Evolutionary conservation across 2,329 filamentous ascomycete genomes (phyloP).

Genomic region (Sclerotinia sclerotiorum): DNA sequence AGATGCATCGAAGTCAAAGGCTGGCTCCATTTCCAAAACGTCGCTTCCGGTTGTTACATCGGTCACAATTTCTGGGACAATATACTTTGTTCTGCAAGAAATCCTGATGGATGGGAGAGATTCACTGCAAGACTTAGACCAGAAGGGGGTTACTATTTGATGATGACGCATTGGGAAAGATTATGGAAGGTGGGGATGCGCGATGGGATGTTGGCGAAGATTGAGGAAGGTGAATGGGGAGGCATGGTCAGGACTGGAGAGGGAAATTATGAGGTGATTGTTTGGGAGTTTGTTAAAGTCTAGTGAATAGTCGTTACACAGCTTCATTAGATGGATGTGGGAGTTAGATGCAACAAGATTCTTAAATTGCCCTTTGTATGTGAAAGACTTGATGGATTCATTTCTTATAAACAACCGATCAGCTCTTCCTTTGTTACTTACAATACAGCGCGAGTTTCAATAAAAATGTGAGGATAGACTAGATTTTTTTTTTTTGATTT

Average conservation of each 20-base stretch:
- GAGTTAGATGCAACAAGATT: not conserved
- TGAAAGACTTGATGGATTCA: not conserved
- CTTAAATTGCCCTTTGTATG: not conserved
- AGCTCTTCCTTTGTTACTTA: too few species aligned
- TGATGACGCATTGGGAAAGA: not conserved
- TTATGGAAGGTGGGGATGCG: not conserved
- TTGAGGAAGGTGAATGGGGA: not conserved
- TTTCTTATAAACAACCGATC: not conserved
- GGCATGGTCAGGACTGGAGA: not conserved
- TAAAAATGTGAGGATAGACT: too few species aligned
- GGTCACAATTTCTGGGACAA: not conserved
- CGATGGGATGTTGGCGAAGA: not conserved
- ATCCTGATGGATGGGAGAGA: not conserved
- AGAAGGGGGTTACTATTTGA: not conserved
- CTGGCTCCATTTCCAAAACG: slow-evolving; percentile 18
- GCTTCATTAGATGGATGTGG: not conserved
- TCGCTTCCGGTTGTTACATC: slow-evolving; percentile 6
- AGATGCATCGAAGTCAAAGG: slow-evolving; percentile 5
- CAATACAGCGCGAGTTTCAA: too few species aligned
- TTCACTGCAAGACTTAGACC: not conserved
- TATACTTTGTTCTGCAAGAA: not conserved
- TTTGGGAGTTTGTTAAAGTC: slow-evolving; percentile 16
- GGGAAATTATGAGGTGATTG: not conserved
- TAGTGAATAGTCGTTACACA: not conserved
- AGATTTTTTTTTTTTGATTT: too few species aligned